These are phyloP conservation scores for Cruciata laevipes DNA, from an alignment of 257 asterid genomes.

Conservation along the genomic window DNA sequence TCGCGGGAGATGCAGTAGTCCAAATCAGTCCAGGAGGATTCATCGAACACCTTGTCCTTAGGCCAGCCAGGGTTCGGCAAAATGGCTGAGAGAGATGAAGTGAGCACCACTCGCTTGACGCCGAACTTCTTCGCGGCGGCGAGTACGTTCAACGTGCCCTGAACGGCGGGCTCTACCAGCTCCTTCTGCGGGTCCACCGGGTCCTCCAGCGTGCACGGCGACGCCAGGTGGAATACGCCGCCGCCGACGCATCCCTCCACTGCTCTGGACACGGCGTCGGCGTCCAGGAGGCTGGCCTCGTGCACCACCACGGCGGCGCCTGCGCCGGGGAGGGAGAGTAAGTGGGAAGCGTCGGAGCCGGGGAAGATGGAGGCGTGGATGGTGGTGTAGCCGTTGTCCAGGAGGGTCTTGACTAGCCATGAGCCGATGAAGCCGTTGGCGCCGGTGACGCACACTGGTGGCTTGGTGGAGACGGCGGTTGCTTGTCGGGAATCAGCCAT, in stretches of 20 bases:
- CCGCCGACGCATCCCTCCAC: slow-evolving; percentile 66
- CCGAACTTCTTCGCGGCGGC: slow-evolving; percentile 66
- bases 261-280: slow-evolving; percentile 48
- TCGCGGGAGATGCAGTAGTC: slow-evolving; percentile 69
- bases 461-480: slow-evolving; percentile 5
- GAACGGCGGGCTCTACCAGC: slow-evolving; percentile 76
- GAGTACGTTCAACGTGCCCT: slow-evolving; percentile 71
- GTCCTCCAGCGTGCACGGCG: slow-evolving; percentile 84
- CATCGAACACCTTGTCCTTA: slow-evolving; percentile 50
- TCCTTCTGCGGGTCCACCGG: slow-evolving; percentile 74
- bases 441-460: slow-evolving; percentile 83
- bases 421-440: slow-evolving; percentile 97
- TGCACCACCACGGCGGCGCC: slow-evolving; percentile 43
- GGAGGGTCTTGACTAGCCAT: slow-evolving; percentile 60
- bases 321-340: slow-evolving; percentile 38
- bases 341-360: slow-evolving; percentile 68
- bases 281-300: slow-evolving; percentile 52
- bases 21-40: slow-evolving; percentile 79
- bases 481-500: neutral
- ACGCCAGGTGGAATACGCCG: slow-evolving; percentile 90
- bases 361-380: slow-evolving; percentile 79
- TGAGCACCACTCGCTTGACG: slow-evolving; percentile 80
- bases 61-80: slow-evolving; percentile 83
- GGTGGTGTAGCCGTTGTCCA: slow-evolving; percentile 65
- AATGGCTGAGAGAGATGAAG: slow-evolving; percentile 80